Conservation (phyloP, 2,329 filamentous ascomycete species). For the Aspergillus pseudotamarii region DNA sequence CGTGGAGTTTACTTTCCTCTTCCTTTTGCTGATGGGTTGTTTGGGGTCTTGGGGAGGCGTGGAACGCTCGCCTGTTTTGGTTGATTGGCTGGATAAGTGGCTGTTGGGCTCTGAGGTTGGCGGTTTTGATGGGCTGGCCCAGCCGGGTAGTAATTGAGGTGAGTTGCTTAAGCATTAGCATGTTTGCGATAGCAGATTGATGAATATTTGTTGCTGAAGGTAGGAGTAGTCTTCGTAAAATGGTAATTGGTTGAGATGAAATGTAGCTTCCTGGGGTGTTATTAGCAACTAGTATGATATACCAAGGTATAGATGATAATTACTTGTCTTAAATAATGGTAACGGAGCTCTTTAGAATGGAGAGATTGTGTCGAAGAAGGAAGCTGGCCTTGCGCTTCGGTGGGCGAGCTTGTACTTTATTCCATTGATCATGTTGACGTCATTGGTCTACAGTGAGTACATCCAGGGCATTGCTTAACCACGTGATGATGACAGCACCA, state of each 20-base stretch:
- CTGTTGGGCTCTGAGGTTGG: background rate
- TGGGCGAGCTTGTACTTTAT: background rate
- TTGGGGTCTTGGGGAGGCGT: slow-evolving; percentile 2
- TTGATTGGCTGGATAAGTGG: slow-evolving; percentile 2
- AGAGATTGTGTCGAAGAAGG: background rate
- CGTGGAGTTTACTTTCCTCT: slow-evolving; percentile 24
- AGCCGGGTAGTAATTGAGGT: slow-evolving; percentile 9
- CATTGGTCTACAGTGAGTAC: slow-evolving; percentile 11
- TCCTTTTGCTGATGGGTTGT: slow-evolving; percentile 10
- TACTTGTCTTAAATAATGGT: background rate
- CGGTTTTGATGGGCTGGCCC: slow-evolving; percentile 10
- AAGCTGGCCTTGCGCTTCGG: background rate
- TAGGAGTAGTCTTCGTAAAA: background rate
- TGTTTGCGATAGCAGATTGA: slow-evolving; percentile 11
- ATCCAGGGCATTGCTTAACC: background rate
- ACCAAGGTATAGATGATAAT: background rate
- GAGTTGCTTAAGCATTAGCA: slow-evolving; percentile 11
- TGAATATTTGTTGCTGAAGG: background rate
- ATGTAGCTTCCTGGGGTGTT: background rate
- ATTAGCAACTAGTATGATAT: background rate
- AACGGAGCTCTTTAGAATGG: background rate
- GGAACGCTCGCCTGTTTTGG: slow-evolving; percentile 3
- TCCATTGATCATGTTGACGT: slow-evolving; percentile 30
- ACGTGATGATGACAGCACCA: slow-evolving; percentile 2
- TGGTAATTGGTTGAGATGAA: background rate